A percentile compares a stretch with the other conserved stretches of the same genome.
Evolutionary conservation across 2,329 filamentous ascomycete species (phyloP).

Genomic region (Penicillium corylophilum): DNA sequence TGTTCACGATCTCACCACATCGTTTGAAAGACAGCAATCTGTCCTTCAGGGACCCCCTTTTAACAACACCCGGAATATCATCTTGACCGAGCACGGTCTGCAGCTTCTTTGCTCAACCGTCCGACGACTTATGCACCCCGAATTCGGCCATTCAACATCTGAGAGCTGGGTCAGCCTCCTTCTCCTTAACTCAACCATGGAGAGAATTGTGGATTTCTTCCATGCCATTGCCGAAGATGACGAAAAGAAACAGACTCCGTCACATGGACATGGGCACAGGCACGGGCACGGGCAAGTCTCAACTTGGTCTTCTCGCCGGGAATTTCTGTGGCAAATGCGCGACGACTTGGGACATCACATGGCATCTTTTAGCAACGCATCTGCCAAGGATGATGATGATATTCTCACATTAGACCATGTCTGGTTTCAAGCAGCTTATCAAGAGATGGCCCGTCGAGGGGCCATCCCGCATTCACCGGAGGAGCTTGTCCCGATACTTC

Average conservation of each 20-base stretch:
- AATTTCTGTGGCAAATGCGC: slow-evolving; percentile 29
- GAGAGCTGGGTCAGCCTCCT: slow-evolving; percentile 28
- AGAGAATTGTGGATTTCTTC: slow-evolving; percentile 25
- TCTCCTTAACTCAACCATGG: slow-evolving; percentile 28
- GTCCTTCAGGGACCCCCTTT: slow-evolving; percentile 27
- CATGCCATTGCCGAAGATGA: slow-evolving; percentile 20
- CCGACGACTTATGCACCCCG: slow-evolving; percentile 26
- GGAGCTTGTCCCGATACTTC: slow-evolving; percentile 20
- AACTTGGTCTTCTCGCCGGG: slow-evolving; percentile 22
- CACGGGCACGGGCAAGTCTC: background rate
- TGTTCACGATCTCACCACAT: slow-evolving; percentile 1
- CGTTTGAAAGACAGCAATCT: slow-evolving; percentile 17
- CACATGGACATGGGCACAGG: background rate
- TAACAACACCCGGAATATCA: slow-evolving; percentile 20
- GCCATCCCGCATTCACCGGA: slow-evolving; percentile 23
- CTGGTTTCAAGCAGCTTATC: slow-evolving; percentile 27
- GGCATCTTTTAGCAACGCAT: background rate
- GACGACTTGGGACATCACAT: slow-evolving; percentile 21
- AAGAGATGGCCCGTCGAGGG: slow-evolving; percentile 19
- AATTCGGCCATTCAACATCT: slow-evolving; percentile 22
- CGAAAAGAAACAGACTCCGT: background rate
- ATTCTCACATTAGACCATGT: slow-evolving; percentile 17
- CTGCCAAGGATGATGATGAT: background rate
- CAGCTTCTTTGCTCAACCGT: slow-evolving; percentile 24
- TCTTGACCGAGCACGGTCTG: slow-evolving; percentile 28